These are phyloP conservation scores for Botryotinia calthae DNA, from an alignment of 2,329 filamentous ascomycete species.

Conservation along the genomic window DNA sequence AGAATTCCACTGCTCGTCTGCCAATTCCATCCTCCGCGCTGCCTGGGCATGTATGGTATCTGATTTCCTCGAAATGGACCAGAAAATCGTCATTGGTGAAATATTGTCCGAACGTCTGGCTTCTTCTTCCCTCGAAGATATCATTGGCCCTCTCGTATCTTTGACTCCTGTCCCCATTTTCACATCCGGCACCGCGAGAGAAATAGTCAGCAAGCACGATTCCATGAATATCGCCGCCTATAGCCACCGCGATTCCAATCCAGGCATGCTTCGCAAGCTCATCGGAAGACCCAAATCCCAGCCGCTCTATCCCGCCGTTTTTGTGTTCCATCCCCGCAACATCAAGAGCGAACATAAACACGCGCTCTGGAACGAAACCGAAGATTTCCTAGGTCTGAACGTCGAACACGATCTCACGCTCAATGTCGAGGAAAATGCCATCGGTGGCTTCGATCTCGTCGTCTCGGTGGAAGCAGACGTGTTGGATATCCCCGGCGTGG, in stretches of 20 bases:
- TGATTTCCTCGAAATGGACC: slow-evolving; percentile 6
- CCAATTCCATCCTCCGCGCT: slow-evolving; percentile 6
- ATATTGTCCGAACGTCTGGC: slow-evolving; percentile 1
- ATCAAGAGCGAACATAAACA: not conserved
- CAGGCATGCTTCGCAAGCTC: slow-evolving; percentile 9
- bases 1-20: slow-evolving; percentile 10
- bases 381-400: slow-evolving; percentile 15
- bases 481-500: not conserved
- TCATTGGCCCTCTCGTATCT: slow-evolving; percentile 6
- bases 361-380: not conserved
- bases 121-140: not conserved
- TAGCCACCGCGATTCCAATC: not conserved
- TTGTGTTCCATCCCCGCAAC: slow-evolving; percentile 4
- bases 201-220: slow-evolving; percentile 1
- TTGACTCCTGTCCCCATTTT: not conserved
- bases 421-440: not conserved
- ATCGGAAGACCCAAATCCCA: slow-evolving; percentile 8
- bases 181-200: not conserved
- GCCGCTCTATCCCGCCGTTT: slow-evolving; percentile 1
- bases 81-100: slow-evolving; percentile 10
- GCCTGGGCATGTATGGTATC: slow-evolving; percentile 10
- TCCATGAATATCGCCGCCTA: not conserved
- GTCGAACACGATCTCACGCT: slow-evolving; percentile 9
- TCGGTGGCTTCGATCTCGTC: not conserved
- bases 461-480: slow-evolving; percentile 6